Base-by-base conservation (phyloP, 257 asterid species). In the Fraxinus quadrangulata region DNA sequence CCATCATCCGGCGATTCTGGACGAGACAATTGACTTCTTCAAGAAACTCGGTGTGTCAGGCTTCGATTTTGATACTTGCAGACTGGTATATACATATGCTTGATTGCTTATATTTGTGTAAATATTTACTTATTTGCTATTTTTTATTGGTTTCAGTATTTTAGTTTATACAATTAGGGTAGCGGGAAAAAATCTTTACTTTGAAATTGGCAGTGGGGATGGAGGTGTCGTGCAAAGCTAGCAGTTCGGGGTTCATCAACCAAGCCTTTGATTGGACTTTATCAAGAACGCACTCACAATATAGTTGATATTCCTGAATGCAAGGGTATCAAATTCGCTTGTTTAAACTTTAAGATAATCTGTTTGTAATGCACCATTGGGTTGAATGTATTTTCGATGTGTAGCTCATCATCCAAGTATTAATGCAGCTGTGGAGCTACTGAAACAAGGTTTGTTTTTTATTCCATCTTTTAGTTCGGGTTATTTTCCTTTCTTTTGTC, bases 201-300 rank as follows among this genome's bases (percentile, higher is more conserved):
- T 47, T 67, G 24, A 26, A 77, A 49, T 77, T 72, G 78, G 47
- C 83, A 94, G 99, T 91, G 97, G 96, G 99, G 94, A 67, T 94
- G 99, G 99, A 89, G 99, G 83, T 94, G 99, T 78, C 92, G 99
- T 0, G 97, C 99, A 6, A 94, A 94, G 89, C 96, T 94, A 37
- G 97, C 96, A 3, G 88, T 92, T 79, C 96, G 97, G 7, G 97
- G 99, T 63, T 82, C 92, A 26, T 83, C 89, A 30, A 73, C 54
- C 81, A 73, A 85, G 67, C 97, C 99, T n/a, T 81, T 92, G 71
- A 89, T 92, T 81, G 99, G 99, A 79, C 94, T 94, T 45, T 94
- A 94, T 65, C 91, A 89, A 82, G 97, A 91, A 85, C 96, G 95
- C 51, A 92, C 94, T 73, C 99, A 94, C 79, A 89, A 90, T 79